Evolutionary conservation across 1,284 basidiomycete genomes (phyloP), one percentile per base, ranked within the genome.

Genomic region (Sporisorium scitamineum): DNA sequence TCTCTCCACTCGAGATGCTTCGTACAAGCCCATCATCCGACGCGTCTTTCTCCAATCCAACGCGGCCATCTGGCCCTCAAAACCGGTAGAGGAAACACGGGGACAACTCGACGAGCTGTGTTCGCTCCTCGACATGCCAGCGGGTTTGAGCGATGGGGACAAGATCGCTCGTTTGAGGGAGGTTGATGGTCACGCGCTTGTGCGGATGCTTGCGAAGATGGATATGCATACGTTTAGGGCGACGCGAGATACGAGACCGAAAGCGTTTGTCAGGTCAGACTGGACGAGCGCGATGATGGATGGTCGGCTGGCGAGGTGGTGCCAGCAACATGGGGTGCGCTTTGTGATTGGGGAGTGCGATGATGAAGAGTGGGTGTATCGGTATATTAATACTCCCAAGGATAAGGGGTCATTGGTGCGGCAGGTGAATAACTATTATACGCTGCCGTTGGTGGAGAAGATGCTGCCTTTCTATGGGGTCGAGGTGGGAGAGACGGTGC

Each of bases 381-480:
- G 66, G 14, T 62, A 77, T 31, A 67, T 72, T 55, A 79, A 77
- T 29, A 61, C 70, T 26, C 78, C 78, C 0, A 53, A 24, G 16
- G 67, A 67, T 13, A 34, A 14, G 32, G 52, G 51, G 0, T 41
- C 34, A n/a, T 24, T 77, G 24, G 42, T 68, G 5, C 27, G 63
- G 5, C 75, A 79, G 44, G 55, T 79, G 22, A 50, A 71, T 42
- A 79, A 79, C 54, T 79, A 77, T 34, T 79, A 79, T n/a, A 69
- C 69, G 8, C 11, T 51, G 20, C 42, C 54, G 22, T 31, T 72
- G 45, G 70, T 72, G n/a, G 44, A 61, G 11, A 64, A 57, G 47
- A 65, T 76, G 61, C 37, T 78, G 14, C 66, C 61, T 20, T 48
- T 57, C 26, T 75, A 78, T 18, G 72, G 58, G 1, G 50, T 64